Evolutionary conservation across 495 filamentous ascomycete species (phyloP).

Genomic region (Niebla homalea): DNA sequence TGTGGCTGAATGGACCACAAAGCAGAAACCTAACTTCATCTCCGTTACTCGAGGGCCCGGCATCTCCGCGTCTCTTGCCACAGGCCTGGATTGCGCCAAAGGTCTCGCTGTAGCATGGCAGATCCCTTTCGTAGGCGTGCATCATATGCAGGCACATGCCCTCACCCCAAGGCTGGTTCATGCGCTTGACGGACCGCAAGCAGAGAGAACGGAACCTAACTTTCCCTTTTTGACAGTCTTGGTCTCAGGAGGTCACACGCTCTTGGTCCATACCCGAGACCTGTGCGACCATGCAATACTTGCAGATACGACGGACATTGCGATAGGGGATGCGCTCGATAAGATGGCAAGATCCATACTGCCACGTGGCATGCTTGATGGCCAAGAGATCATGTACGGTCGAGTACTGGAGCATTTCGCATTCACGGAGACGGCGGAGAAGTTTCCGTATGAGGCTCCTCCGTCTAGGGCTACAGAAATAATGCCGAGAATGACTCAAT

Average conservation of each 20-base stretch:
- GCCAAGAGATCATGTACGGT: constrained; percentile 57
- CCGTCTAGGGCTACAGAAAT: constrained; percentile 39
- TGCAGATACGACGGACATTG: constrained; percentile 57
- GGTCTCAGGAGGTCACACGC: constrained; percentile 86
- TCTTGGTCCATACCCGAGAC: constrained; percentile 57
- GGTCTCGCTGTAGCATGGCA: constrained; percentile 70
- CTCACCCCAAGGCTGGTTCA: constrained; percentile 71
- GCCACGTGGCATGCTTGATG: constrained; percentile 34
- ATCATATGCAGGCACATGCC: constrained; percentile 96
- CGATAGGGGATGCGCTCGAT: constrained; percentile 76
- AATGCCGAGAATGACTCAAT: constrained; percentile 25
- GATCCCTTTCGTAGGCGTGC: constrained; percentile 67
- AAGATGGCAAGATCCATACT: constrained; percentile 67
- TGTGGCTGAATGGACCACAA: constrained; percentile 9
- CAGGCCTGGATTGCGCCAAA: constrained; percentile 76
- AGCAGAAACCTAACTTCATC: constrained; percentile 61
- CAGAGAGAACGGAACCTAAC: constrained; percentile 13
- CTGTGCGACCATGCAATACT: constrained; percentile 58
- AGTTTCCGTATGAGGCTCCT: constrained; percentile 46
- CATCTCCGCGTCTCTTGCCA: constrained; percentile 60
- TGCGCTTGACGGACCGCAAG: constrained; percentile 32
- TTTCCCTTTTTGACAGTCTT: constrained; percentile 85
- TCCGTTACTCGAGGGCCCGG: constrained; percentile 82
- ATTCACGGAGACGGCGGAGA: constrained; percentile 43
- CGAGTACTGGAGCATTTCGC: constrained; percentile 62